phyloP scores from a whole-genome alignment of 257 asterid species.

The Misopates orontium region DNA sequence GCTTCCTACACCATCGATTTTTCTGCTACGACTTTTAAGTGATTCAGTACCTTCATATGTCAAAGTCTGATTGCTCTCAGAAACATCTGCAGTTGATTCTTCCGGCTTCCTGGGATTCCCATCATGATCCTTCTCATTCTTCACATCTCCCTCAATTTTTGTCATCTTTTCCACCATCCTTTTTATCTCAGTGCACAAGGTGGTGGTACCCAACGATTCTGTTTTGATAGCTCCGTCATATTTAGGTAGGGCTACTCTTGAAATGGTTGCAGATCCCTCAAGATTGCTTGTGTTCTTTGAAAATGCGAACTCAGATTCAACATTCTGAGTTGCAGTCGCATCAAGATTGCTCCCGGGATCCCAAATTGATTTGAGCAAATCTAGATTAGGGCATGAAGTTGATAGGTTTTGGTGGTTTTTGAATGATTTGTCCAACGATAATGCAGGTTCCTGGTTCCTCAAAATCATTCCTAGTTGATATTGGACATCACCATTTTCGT shows the following conservation, averaged over 20 bases:
- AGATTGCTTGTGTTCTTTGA: slow-evolving; percentile 33
- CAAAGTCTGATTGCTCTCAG: slow-evolving; percentile 50
- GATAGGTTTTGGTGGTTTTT: slow-evolving; percentile 37
- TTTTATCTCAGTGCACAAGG: slow-evolving; percentile 33
- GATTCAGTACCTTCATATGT: slow-evolving; percentile 78
- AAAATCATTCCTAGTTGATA: slow-evolving; percentile 40
- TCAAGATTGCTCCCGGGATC: slow-evolving; percentile 45
- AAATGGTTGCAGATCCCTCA: slow-evolving; percentile 28
- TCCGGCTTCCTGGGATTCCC: slow-evolving; percentile 62
- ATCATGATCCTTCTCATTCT: slow-evolving; percentile 49
- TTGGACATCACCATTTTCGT: slow-evolving; percentile 37
- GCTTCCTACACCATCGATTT: slow-evolving; percentile 74
- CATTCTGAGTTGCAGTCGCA: slow-evolving; percentile 50
- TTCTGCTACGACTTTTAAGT: slow-evolving; percentile 66
- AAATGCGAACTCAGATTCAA: slow-evolving; percentile 43
- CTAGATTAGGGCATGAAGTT: slow-evolving; percentile 37
- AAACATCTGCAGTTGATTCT: slow-evolving; percentile 48
- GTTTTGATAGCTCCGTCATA: slow-evolving; percentile 38
- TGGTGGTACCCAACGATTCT: slow-evolving; percentile 35
- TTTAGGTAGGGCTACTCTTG: slow-evolving; percentile 32
- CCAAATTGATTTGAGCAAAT: slow-evolving; percentile 58
- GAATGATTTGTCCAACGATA: slow-evolving; percentile 38
- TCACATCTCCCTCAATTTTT: slow-evolving; percentile 41
- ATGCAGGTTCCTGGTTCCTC: slow-evolving; percentile 40
- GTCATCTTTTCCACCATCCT: slow-evolving; percentile 50